Conservation (phyloP, 148 eudicot genomes). For the Simmondsia chinensis region DNA sequence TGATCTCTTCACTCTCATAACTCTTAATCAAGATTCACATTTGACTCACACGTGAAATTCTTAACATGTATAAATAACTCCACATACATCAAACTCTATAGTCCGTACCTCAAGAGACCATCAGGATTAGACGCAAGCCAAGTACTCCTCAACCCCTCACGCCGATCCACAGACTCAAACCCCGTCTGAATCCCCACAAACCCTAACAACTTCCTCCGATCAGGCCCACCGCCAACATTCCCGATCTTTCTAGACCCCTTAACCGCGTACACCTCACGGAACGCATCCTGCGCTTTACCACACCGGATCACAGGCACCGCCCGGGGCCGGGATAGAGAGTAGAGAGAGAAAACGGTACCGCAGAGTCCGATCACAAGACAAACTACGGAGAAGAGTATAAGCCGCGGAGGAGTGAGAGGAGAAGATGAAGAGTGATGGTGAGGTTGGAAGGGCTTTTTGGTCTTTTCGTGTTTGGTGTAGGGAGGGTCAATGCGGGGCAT, state of each 20-base stretch:
- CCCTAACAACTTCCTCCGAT: slow-evolving; percentile 45
- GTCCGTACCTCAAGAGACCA: slow-evolving; percentile 39
- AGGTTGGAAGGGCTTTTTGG: slow-evolving; percentile 31
- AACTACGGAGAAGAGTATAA: slow-evolving; percentile 22
- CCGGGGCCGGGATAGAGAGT: slow-evolving; percentile 31
- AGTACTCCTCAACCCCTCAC: slow-evolving; percentile 36
- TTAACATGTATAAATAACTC: background rate
- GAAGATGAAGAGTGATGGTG: background rate
- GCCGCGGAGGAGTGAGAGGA: slow-evolving; percentile 15
- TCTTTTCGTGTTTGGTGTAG: slow-evolving; percentile 47
- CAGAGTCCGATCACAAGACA: slow-evolving; percentile 39
- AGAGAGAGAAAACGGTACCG: slow-evolving; percentile 39
- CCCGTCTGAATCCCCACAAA: slow-evolving; percentile 62
- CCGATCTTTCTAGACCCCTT: slow-evolving; percentile 11
- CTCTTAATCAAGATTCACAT: background rate
- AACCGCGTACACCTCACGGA: slow-evolving; percentile 23
- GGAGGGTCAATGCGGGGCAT: slow-evolving; percentile 6
- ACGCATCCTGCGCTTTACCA: slow-evolving; percentile 35
- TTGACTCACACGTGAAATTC: background rate
- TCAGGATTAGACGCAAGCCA: slow-evolving; percentile 68
- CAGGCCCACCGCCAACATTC: slow-evolving; percentile 8
- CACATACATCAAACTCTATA: background rate
- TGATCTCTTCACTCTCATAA: no score
- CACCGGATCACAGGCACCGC: slow-evolving; percentile 35
- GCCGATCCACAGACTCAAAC: slow-evolving; percentile 30